Evolutionary conservation across 148 eudicot genomes (phyloP), one percentile per base, ranked within the genome.

Genomic region (Linanthus parryae): DNA sequence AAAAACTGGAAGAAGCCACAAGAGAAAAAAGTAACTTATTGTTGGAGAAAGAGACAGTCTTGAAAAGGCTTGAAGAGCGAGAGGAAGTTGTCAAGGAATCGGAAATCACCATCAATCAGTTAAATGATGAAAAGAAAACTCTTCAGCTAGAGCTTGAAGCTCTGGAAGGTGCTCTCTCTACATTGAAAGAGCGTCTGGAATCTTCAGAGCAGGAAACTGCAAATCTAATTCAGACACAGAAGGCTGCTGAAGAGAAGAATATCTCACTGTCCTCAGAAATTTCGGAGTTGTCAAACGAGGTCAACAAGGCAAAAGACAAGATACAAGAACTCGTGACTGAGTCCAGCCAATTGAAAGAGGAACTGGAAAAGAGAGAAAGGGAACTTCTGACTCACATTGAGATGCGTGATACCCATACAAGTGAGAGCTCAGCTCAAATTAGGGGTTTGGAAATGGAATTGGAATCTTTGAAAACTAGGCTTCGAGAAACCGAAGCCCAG

Each of bases 81-180:
- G 75, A 72, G 47, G 65, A 43, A 54, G 58, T 45, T 45, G 28
- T 17, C 0, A 78, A 77, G 54, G 68, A 69, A 11, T 44, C 73
- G 53, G 77, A 64, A 71, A 73, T 67, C 27, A 41, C 52, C 59
- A 65, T 52, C 44, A 59, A 61, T 52, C 76, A 66, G 65, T 58
- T 82, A 38, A 72, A 64, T 49, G 69, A 70, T 53, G 91, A 84
- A 66, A 92, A 75, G 45, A 74, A 67, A 54, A 44, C 70, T 73
- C 61, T 59, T 21, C 75, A 63, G 69, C 51, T 46, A 48, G 82
- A 88, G 56, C 50, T 79, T 34, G 73, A 75, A 69, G 69, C 52
- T 17, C 15, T 49, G 43, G 66, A 65, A 22, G 64, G 67, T 28
- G 75, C 60, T 2, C 28, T 60, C 38, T 65, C 76, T 51, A 53